phyloP scores from a whole-genome alignment of 495 filamentous ascomycete species.

The Lophiostoma macrostomum region DNA sequence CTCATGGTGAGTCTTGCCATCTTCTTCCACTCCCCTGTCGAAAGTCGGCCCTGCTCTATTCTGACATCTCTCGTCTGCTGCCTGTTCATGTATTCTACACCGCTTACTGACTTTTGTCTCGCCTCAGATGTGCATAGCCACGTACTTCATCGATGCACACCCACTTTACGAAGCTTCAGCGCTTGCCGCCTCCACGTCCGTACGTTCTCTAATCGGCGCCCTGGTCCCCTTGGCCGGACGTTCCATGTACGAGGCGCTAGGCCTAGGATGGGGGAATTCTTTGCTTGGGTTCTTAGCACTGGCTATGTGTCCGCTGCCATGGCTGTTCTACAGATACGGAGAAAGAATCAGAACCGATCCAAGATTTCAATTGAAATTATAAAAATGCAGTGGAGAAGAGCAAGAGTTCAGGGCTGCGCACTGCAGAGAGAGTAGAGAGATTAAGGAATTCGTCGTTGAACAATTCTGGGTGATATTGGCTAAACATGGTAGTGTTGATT shows the following conservation, averaged over 20 bases:
- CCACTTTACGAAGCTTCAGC: constrained; percentile 26
- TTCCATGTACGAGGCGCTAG: constrained; percentile 22
- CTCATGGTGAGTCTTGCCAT: too few relatives aligned
- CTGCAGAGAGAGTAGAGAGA: too few relatives aligned
- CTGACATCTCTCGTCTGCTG: too few relatives aligned
- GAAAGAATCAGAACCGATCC: constrained; percentile 38
- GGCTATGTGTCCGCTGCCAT: constrained; percentile 49
- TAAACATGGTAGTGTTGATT: too few relatives aligned
- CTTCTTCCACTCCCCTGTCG: too few relatives aligned
- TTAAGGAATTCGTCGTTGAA: too few relatives aligned
- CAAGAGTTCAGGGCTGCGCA: too few relatives aligned
- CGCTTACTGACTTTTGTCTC: too few relatives aligned
- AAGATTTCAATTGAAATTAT: constrained; percentile 22
- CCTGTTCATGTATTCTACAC: too few relatives aligned
- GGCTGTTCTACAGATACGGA: constrained; percentile 54
- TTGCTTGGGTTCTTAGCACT: constrained; percentile 28
- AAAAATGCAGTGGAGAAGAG: too few relatives aligned
- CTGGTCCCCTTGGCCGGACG: constrained; percentile 27
- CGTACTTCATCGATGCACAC: constrained; percentile 32
- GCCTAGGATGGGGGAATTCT: constrained; percentile 31
- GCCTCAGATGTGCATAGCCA: constrained; percentile 26
- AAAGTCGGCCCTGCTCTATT: too few relatives aligned
- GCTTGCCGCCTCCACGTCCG: constrained; percentile 22
- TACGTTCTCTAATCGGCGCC: constrained; percentile 22
- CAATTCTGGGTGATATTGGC: too few relatives aligned